These are phyloP conservation scores for Moniliella sp. DNA, from an alignment of 1,284 basidiomycete genomes.

Conservation along the genomic window DNA sequence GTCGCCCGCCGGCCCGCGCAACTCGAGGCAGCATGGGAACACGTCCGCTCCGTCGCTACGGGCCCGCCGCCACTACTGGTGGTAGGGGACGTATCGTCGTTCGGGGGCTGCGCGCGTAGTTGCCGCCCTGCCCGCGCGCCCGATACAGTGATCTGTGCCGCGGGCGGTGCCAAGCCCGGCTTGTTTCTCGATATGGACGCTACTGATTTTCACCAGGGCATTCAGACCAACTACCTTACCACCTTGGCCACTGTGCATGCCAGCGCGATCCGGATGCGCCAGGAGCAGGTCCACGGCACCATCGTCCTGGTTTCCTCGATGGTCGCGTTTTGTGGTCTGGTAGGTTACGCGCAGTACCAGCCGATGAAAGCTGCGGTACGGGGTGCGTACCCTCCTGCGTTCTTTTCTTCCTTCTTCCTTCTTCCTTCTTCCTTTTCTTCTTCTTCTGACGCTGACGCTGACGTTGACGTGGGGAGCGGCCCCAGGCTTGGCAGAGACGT, in stretches of 20 bases:
- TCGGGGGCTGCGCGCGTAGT: conserved; percentile 13
- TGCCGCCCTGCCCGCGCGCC: conserved; percentile 38
- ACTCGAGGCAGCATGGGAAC: conserved; percentile 42
- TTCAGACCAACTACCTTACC: conserved; percentile 39
- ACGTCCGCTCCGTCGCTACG: conserved; percentile 43
- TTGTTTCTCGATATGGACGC: conserved; percentile 51
- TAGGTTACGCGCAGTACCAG: conserved; percentile 65
- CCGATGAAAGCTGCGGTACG: conserved; percentile 73
- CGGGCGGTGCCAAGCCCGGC: conserved; percentile 47
- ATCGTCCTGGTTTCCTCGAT: conserved; percentile 63
- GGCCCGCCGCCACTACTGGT: neutral
- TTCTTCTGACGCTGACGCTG: neutral
- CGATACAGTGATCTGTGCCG: conserved; percentile 53
- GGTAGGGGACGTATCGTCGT: conserved; percentile 26
- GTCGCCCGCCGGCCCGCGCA: conserved; percentile 50
- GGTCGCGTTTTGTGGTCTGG: conserved; percentile 57
- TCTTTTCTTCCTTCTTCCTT: too few relatives aligned
- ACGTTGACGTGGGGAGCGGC: neutral
- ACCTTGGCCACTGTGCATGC: too few relatives aligned
- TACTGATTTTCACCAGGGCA: conserved; percentile 40
- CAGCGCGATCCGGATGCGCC: too few relatives aligned
- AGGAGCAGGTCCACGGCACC: conserved; percentile 42
- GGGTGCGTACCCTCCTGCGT: conserved; percentile 45
- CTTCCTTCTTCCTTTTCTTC: too few relatives aligned
- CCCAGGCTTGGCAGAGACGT: conserved; percentile 58